Conservation (phyloP, 352 stramenopile species). For the Pythium grandisporangium region DNA sequence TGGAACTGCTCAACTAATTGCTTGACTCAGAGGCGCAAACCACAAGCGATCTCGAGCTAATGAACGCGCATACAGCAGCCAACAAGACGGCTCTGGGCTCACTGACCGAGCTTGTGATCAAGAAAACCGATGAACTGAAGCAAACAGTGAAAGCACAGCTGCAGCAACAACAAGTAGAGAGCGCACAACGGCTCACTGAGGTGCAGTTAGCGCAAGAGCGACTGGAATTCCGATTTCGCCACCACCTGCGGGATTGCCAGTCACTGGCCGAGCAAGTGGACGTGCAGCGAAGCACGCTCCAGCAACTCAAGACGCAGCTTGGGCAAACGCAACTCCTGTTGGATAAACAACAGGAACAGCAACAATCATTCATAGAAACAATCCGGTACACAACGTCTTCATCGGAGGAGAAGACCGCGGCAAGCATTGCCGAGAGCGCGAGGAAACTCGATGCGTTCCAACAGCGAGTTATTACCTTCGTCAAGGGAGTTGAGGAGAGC, state of each 20-base stretch:
- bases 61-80: slow-evolving; percentile 23
- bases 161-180: slow-evolving; percentile 35
- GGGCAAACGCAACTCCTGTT: slow-evolving; percentile 28
- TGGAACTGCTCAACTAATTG: background rate
- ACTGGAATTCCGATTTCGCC: slow-evolving; percentile 64
- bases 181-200: slow-evolving; percentile 30
- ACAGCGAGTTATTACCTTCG: slow-evolving; percentile 30
- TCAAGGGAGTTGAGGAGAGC: slow-evolving; percentile 34
- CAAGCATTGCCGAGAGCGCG: slow-evolving; percentile 11
- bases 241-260: slow-evolving; percentile 42
- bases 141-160: slow-evolving; percentile 25
- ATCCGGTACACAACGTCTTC: slow-evolving; percentile 24
- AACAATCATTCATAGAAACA: slow-evolving; percentile 32
- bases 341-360: slow-evolving; percentile 37
- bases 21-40: slow-evolving; percentile 27
- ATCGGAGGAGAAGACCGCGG: slow-evolving; percentile 17
- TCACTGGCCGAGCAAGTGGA: slow-evolving; percentile 36
- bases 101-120: slow-evolving; percentile 31
- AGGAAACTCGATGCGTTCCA: slow-evolving; percentile 35
- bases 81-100: slow-evolving; percentile 38
- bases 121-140: slow-evolving; percentile 34
- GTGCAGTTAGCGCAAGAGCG: slow-evolving; percentile 34
- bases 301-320: slow-evolving; percentile 26
- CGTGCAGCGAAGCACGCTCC: slow-evolving; percentile 28
- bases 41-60: slow-evolving; percentile 36